Base-by-base conservation (phyloP, 2,329 filamentous ascomycete species). In the Phialophora chinensis region DNA sequence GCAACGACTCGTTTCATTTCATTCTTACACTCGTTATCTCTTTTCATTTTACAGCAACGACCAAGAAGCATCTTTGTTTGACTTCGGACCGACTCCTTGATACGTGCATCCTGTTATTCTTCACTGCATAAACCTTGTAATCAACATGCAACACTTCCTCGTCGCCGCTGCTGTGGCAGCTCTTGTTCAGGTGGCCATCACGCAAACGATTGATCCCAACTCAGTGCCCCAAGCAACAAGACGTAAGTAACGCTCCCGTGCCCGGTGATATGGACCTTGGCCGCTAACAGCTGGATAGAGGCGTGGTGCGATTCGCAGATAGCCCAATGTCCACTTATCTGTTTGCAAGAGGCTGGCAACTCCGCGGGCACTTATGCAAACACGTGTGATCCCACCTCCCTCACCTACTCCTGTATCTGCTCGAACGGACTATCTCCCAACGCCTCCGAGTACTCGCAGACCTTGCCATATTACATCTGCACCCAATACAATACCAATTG, bases 381-480 rank as follows among this genome's bases (percentile, higher is more conserved):
- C 69, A 75, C 66, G 20, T 83, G 81, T 73, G 73, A 79, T 64
- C n/a, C 77, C 4, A 79, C 80, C 44, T 79, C 79, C 50, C 82
- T 89, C n/a, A 72, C 71, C 66, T 89, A 84, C 77, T 73, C 75
- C 62, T 89, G 87, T 74, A 78, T 87, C 70, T 89, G 87, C 77
- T 77, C 73, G 66, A 83, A 84, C 74, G 81, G 81, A 69, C 70
- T 82, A 62, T 74, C 79, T 4, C 87, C 87, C 72, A 89, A 89
- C 74, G 77, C 86, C 64, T 84, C 85, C 68, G 79, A 88, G 73
- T 89, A 86, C 81, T 86, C 85, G 38, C 83, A 86, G 72, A 89
- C 87, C 14, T 80, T 89, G 60, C 86, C 87, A 20, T 89, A 85
- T 80, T 88, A 81, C 77, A 80, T 85, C 76, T 89, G 87, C 79